Base-by-base conservation (phyloP, 2,329 filamentous ascomycete species). In the Xylariaceae sp. region DNA sequence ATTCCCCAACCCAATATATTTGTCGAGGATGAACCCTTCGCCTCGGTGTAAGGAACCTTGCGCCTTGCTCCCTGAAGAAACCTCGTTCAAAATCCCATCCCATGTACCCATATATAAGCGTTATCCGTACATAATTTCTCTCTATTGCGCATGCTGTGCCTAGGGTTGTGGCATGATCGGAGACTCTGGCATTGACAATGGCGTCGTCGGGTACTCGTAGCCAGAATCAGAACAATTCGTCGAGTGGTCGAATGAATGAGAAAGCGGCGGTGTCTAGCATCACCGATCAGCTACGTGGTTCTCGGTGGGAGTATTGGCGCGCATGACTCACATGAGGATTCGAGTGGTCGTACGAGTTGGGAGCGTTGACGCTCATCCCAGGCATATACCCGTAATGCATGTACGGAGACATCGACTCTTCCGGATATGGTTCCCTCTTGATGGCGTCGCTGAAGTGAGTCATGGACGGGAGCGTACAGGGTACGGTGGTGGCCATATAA, bases 281-380 rank as follows among this genome's bases (percentile, higher is more conserved):
- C 66, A 74, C 71, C 72, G 72, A 77, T 82, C 79, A 82, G 81
- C 78, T 77, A 75, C 72, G 72, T 69, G 71, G 66, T 67, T 74
- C 72, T 72, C 72, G 72, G 67, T 72, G 70, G 72, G 73, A 72
- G 66, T 71, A 68, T 69, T 73, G 70, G 69, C 76, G 77, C 69
- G 73, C 78, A 73, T 77, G 77, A 87, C 85, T 88, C 87, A 92
- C 89, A 84, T 90, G 88, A 81, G 87, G 84, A 75, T 84, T 83
- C 73, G 84, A 83, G 65, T 86, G 79, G 71, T 89, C 84, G 78
- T 90, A 91, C 21, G 82, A 78, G 65, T 83, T 80, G 55, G 79
- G 76, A 56, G 79, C 75, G 70, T 81, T 80, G 65, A 89, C 82
- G 65, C 89, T 87, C 70, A 90, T 82, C 48, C 81, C 79, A 55